Evolutionary conservation across 192 early-diverging fungal species (phyloP).

Genomic region (Coemansia sp.): DNA sequence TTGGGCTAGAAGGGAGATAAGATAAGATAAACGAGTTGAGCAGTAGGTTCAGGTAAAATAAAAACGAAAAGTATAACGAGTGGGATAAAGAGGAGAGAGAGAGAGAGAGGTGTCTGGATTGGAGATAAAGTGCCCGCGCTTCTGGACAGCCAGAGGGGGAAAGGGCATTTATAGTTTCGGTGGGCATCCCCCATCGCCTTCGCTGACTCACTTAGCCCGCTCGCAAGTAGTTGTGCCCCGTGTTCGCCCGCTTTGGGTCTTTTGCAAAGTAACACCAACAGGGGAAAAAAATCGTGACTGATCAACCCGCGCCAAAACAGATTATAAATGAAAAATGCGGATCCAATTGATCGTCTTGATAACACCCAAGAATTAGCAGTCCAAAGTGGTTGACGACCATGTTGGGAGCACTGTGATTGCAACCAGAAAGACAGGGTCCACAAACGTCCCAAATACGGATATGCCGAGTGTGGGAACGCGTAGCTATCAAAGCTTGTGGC

Average conservation of each 20-base stretch:
- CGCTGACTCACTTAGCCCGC: background rate
- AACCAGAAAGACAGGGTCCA: background rate
- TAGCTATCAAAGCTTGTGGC: background rate
- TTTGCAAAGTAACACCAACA: background rate
- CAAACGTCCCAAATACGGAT: background rate
- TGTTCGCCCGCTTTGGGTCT: background rate
- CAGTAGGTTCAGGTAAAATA: background rate
- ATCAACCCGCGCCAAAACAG: background rate
- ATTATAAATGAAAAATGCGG: background rate
- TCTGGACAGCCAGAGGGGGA: background rate
- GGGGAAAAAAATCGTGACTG: slow-evolving; percentile 3
- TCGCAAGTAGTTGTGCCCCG: background rate
- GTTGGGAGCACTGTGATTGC: background rate
- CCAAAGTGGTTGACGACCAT: background rate
- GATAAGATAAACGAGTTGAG: background rate
- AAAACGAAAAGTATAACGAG: background rate
- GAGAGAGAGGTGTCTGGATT: background rate
- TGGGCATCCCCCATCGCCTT: background rate
- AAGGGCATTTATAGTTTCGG: slow-evolving; percentile 7
- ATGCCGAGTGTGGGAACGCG: background rate
- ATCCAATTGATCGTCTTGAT: slow-evolving; percentile 2
- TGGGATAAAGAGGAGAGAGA: background rate
- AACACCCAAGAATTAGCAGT: background rate
- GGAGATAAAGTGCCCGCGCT: background rate
- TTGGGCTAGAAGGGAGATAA: background rate